Percentiles rank a stretch among this genome's conserved stretches.
These are phyloP conservation scores for Ambrosiella xylebori DNA, from an alignment of 2,329 filamentous ascomycete genomes.

Conservation along the genomic window DNA sequence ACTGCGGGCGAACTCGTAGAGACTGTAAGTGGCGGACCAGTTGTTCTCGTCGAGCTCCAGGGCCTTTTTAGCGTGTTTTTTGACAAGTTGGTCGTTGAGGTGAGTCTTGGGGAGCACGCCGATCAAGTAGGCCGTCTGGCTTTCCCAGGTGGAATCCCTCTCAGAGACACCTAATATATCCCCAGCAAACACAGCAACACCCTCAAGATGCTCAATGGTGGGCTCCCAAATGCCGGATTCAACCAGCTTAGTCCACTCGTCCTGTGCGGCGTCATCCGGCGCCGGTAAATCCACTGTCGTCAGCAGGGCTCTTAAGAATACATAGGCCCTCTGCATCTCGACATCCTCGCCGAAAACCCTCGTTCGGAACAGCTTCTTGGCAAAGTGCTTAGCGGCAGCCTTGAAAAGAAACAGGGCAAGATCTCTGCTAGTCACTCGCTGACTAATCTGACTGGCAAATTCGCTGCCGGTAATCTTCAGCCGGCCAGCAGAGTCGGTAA, in stretches of 20 bases:
- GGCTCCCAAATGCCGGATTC: background rate
- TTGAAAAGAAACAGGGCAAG: conserved; percentile 4
- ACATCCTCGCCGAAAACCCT: background rate
- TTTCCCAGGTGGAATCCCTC: conserved; percentile 1
- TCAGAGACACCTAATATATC: background rate
- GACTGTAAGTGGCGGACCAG: background rate
- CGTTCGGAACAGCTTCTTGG: background rate
- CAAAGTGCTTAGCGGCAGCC: conserved; percentile 3
- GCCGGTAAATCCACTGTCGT: background rate
- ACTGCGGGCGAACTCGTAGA: background rate
- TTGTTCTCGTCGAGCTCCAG: background rate
- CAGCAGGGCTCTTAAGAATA: background rate
- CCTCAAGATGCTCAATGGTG: background rate
- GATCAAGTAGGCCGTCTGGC: conserved; percentile 3
- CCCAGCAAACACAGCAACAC: background rate
- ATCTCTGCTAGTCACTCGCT: background rate
- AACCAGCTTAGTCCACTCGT: background rate
- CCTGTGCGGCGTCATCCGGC: background rate
- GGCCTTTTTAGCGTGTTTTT: background rate
- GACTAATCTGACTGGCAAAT: background rate
- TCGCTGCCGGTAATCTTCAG: background rate
- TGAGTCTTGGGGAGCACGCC: background rate
- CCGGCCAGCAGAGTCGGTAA: background rate
- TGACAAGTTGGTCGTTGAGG: background rate
- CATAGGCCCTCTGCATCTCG: background rate